Evolutionary conservation across 768 basidiomycete species (phyloP).

Genomic region (Boletus speciosus): DNA sequence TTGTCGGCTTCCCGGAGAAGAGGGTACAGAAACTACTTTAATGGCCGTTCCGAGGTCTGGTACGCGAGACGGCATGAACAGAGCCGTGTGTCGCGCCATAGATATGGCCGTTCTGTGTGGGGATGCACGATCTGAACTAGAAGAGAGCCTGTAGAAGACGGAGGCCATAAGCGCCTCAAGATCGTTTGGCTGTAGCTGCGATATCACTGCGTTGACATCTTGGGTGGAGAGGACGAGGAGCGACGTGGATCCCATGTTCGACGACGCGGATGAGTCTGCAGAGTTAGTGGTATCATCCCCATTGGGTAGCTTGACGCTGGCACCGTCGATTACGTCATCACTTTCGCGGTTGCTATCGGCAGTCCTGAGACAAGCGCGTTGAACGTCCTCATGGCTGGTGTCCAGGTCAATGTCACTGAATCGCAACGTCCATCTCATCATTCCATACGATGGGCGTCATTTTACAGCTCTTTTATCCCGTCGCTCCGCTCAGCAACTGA

Average conservation of each 20-base stretch:
- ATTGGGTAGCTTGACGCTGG: too few relatives aligned
- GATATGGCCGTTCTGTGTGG: conserved; percentile 63
- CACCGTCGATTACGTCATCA: too few relatives aligned
- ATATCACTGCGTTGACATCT: conserved; percentile 53
- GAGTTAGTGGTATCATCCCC: too few relatives aligned
- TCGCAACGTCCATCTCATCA: neutral
- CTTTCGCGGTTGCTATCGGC: too few relatives aligned
- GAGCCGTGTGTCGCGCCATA: conserved; percentile 51
- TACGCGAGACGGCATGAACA: conserved; percentile 85
- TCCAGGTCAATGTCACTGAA: too few relatives aligned
- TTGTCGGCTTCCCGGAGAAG: conserved; percentile 32
- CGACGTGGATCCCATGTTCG: conserved; percentile 27
- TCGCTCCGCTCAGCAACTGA: conserved; percentile 5
- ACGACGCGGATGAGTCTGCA: too few relatives aligned
- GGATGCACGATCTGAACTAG: conserved; percentile 18
- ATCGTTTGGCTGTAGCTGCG: conserved; percentile 41
- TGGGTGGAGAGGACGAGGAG: conserved; percentile 58
- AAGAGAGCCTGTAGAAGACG: conserved; percentile 52
- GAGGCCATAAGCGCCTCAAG: conserved; percentile 55
- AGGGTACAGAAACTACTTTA: conserved; percentile 81
- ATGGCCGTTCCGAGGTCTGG: conserved; percentile 53
- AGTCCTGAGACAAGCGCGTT: too few relatives aligned
- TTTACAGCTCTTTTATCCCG: neutral
- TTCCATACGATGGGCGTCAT: conserved; percentile 17
- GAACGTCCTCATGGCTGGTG: too few relatives aligned